Evolutionary conservation across 176 grass and related monocot species (phyloP), one percentile per base, ranked within the genome.

Genomic region (Oryza glumipatula): DNA sequence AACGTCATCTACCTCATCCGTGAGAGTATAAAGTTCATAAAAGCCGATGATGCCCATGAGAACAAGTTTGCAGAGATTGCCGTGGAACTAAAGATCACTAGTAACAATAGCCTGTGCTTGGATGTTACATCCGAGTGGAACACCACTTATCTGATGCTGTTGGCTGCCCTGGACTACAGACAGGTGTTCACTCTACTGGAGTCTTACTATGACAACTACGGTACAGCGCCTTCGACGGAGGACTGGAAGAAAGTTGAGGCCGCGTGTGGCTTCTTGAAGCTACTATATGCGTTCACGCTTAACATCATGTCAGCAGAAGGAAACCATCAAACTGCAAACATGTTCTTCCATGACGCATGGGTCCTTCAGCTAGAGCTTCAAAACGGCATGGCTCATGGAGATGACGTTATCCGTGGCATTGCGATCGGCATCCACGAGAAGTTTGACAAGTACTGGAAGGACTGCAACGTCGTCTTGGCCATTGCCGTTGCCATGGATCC

Each of bases 21-120:
- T 63, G 91, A 90, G 73, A 93, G 88, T n/a, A 86, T 90, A 56
- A 88, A 93, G 70, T 93, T 93, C 46, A 86, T 90, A 70, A 93
- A 87, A 76, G 82, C 77, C 32, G 82, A 72, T 51, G 14, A 21
- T 54, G 64, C 65, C 35, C 76, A 66, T 41, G 81, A 93, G 65
- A n/a, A 74, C 11, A 87, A 85, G 60, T 93, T 93, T 84, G 28
- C 76, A 78, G 35, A 74, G 4, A 87, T 93, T 26, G 77, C 52
- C 35, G 14, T 19, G 17, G 54, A 87, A 44, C 84, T 90, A n/a
- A 46, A 84, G 80, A 93, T 93, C 65, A 56, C 72, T 4, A 71
- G 84, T 70, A 82, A 47, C 46, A 87, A 85, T 74, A 75, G 67
- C 5, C 47, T 93, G 12, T 88, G 84, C 26, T 77, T 93, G 21